phyloP scores from a whole-genome alignment of 495 filamentous ascomycete species.

The Aspergillus saccharolyticus region DNA sequence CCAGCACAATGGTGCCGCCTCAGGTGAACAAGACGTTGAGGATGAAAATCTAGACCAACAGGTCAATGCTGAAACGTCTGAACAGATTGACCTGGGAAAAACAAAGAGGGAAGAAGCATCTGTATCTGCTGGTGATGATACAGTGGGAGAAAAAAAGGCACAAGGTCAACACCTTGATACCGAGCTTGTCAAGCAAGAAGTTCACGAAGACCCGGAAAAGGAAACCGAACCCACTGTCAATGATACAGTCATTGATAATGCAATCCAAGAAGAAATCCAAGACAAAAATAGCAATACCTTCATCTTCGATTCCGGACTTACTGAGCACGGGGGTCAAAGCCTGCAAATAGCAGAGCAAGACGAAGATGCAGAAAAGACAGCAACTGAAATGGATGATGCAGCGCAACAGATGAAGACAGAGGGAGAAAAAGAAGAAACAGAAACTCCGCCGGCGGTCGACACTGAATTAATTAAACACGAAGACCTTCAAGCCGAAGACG shows the following conservation, averaged over 20 bases:
- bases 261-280: not conserved
- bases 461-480: no score
- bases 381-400: no score
- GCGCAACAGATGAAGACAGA: no score
- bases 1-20: not conserved
- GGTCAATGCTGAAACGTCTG: not conserved
- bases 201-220: not conserved
- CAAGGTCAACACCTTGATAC: not conserved
- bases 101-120: not conserved
- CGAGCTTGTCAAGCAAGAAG: not conserved
- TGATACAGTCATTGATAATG: not conserved
- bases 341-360: no score
- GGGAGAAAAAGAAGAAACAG: no score
- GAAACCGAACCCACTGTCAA: no score
- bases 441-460: no score
- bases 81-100: not conserved
- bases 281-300: no score
- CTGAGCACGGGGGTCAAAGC: no score
- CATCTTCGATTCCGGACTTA: no score
- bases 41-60: not conserved
- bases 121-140: not conserved
- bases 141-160: not conserved
- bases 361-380: no score
- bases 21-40: not conserved
- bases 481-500: no score